phyloP scores from a whole-genome alignment of 805 yeast species.

The Candida chilensis region DNA sequence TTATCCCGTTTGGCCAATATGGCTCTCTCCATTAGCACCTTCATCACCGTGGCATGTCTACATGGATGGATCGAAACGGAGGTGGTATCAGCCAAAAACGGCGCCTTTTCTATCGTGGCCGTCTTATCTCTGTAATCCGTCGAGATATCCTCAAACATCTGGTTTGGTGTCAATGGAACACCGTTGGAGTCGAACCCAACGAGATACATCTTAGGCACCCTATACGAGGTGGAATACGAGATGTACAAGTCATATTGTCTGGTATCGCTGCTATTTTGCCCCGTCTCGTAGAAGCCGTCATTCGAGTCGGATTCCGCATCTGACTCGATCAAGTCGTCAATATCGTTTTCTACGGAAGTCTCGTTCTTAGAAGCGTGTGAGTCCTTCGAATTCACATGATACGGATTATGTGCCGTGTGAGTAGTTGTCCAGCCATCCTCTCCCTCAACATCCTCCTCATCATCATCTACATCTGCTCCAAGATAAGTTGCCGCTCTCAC shows the following conservation, averaged over 20 bases:
- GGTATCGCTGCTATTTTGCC: constrained; percentile 15
- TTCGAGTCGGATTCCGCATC: constrained; percentile 26
- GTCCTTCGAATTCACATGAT: constrained; percentile 8
- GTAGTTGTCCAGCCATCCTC: constrained; percentile 58
- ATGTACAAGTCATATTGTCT: constrained; percentile 84
- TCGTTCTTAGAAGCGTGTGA: constrained; percentile 13
- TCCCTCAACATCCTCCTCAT: constrained; percentile 17
- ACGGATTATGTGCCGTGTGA: constrained; percentile 6
- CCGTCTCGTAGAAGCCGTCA: constrained; percentile 21
- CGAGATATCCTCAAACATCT: constrained; percentile 93
- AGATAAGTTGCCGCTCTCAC: constrained; percentile 56
- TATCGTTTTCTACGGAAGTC: constrained; percentile 27
- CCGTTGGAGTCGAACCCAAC: constrained; percentile 85
- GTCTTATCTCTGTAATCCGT: constrained; percentile 92
- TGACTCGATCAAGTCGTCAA: constrained; percentile 36
- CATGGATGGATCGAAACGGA: constrained; percentile 94
- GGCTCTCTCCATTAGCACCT: constrained; percentile 71
- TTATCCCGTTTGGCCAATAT: constrained; percentile 31
- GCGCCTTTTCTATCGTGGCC: constrained; percentile 90
- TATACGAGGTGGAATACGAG: constrained; percentile 86
- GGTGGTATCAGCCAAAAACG: constrained; percentile 68
- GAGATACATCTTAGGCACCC: constrained; percentile 91
- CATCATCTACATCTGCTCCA: constrained; percentile 28
- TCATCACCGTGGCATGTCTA: constrained; percentile 92
- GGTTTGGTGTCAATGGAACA: constrained; percentile 73